Conservation (phyloP, 768 basidiomycete species). For the Tylopilus balloui region DNA sequence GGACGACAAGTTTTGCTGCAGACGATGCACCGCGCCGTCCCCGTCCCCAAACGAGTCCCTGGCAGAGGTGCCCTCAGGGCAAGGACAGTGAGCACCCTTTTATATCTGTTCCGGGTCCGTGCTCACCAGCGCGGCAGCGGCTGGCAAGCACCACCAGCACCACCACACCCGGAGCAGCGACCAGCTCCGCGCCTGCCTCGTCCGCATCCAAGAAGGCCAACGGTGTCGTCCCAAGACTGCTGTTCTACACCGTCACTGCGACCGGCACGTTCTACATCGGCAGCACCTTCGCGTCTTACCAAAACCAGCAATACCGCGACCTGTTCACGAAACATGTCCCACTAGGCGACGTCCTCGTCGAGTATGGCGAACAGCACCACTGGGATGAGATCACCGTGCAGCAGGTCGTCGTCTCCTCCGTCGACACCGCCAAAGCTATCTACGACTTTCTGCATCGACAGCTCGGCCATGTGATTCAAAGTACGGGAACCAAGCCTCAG, state of each 20-base stretch:
- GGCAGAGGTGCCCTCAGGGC: slow-evolving; percentile 48
- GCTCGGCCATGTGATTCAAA: slow-evolving; percentile 36
- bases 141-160: slow-evolving; percentile 50
- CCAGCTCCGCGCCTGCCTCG: slow-evolving; percentile 16
- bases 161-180: slow-evolving; percentile 8
- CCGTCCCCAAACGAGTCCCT: slow-evolving; percentile 49
- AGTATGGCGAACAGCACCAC: slow-evolving; percentile 72
- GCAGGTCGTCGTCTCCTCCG: slow-evolving; percentile 51
- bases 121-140: slow-evolving; percentile 38
- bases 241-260: slow-evolving; percentile 64
- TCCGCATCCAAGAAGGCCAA: slow-evolving; percentile 48
- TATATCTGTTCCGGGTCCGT: not conserved
- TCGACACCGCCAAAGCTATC: slow-evolving; percentile 44
- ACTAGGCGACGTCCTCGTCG: slow-evolving; percentile 68
- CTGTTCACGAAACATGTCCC: slow-evolving; percentile 82
- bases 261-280: slow-evolving; percentile 78
- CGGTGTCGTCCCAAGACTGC: slow-evolving; percentile 50
- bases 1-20: not conserved
- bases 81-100: slow-evolving; percentile 44
- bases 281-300: slow-evolving; percentile 74
- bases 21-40: slow-evolving; percentile 51
- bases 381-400: slow-evolving; percentile 75
- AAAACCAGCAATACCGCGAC: slow-evolving; percentile 76
- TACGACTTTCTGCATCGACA: slow-evolving; percentile 51
- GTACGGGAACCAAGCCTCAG: slow-evolving; percentile 25